phyloP scores from a whole-genome alignment of 192 early-diverging fungal genomes.

The Chytriomyces sp. region DNA sequence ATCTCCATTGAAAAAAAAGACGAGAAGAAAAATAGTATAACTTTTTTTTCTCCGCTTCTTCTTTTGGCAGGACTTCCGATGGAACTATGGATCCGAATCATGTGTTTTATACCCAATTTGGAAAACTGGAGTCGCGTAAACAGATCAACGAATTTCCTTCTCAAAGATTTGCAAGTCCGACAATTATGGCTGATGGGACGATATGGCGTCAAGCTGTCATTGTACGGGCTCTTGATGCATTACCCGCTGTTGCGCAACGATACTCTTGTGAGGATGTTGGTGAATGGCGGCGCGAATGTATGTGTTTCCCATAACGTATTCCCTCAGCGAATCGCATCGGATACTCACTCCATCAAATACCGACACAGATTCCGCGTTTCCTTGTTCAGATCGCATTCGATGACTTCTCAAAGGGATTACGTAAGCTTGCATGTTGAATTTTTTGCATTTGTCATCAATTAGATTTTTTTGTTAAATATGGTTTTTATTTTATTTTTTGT shows the following conservation, averaged over 20 bases:
- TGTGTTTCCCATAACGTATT: no score
- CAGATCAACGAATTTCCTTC: neutral
- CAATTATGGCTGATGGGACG: slow-evolving; percentile 21
- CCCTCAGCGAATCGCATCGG: no score
- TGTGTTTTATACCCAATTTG: slow-evolving; percentile 21
- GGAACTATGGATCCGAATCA: slow-evolving; percentile 27
- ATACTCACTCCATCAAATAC: neutral
- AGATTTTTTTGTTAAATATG: no score
- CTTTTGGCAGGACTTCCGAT: slow-evolving; percentile 15
- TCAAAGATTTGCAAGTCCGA: slow-evolving; percentile 7
- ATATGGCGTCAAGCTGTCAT: slow-evolving; percentile 11
- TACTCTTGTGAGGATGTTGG: neutral
- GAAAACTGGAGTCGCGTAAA: neutral
- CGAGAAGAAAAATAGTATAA: neutral
- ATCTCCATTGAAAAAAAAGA: neutral
- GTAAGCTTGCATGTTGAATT: neutral
- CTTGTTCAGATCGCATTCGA: slow-evolving; percentile 18
- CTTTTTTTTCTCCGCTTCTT: neutral
- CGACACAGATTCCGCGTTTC: slow-evolving; percentile 8
- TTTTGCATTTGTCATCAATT: neutral
- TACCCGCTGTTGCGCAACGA: neutral
- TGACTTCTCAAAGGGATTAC: neutral
- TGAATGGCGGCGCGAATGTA: slow-evolving; percentile 18
- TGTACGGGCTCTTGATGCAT: slow-evolving; percentile 9
- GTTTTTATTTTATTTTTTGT: neutral